Evolutionary conservation across 257 asterid genomes (phyloP).

Genomic region (Scutellaria barbata): DNA sequence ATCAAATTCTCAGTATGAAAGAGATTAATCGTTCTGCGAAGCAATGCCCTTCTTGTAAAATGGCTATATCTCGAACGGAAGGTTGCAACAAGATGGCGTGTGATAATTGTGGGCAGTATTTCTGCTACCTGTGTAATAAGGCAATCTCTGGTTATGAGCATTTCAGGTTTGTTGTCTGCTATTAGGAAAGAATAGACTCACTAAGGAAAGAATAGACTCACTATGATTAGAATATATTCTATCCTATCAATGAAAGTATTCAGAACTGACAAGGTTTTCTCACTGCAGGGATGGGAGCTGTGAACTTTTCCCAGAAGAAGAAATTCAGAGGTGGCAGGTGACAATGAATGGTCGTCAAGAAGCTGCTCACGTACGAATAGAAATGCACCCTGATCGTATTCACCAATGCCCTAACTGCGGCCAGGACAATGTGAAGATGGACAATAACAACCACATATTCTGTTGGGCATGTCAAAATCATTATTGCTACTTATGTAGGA

Average conservation of each 20-base stretch:
- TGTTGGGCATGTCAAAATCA: slow-evolving; percentile 96
- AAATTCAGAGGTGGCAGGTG: slow-evolving; percentile 69
- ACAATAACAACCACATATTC: slow-evolving; percentile 81
- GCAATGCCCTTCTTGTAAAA: slow-evolving; percentile 91
- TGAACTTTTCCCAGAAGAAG: slow-evolving; percentile 73
- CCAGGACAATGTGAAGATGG: slow-evolving; percentile 69
- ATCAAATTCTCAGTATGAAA: slow-evolving; percentile 64
- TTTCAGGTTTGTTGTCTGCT: slow-evolving; percentile 59
- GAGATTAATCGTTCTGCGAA: slow-evolving; percentile 65
- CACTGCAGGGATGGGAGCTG: slow-evolving; percentile 63
- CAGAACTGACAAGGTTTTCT: slow-evolving; percentile 21
- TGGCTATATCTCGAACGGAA: slow-evolving; percentile 82
- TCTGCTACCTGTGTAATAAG: slow-evolving; percentile 77
- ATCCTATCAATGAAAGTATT: background rate
- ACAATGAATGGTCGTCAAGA: slow-evolving; percentile 64
- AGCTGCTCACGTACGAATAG: slow-evolving; percentile 57
- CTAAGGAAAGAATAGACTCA: too few species aligned
- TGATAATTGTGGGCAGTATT: slow-evolving; percentile 69
- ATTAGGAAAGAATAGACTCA: background rate
- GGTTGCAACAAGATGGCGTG: slow-evolving; percentile 96
- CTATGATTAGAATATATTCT: slow-evolving; percentile 1
- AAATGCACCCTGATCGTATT: slow-evolving; percentile 44
- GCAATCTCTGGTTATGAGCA: slow-evolving; percentile 85
- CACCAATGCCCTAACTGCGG: slow-evolving; percentile 77
- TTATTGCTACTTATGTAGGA: slow-evolving; percentile 76